Base-by-base conservation (phyloP, 1,284 basidiomycete species). In the Sporisorium iseilematis-ciliati region DNA sequence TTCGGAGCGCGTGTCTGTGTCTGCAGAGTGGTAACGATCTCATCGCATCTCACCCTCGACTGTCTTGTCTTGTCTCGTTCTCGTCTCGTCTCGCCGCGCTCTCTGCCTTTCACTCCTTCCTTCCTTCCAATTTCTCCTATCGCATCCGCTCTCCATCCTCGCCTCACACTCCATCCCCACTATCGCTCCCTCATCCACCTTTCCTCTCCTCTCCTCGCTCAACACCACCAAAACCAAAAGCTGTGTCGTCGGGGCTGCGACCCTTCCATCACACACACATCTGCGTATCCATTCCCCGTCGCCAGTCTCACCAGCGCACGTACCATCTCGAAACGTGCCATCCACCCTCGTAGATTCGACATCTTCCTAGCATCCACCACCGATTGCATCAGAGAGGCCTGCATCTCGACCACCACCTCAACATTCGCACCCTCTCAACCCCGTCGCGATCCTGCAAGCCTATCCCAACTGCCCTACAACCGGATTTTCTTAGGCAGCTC, bases 321-420 rank as follows among this genome's bases (percentile, higher is more conserved):
- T 21, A 49, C 35, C 45, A 25, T 33, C 26, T 26, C 6, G 25
- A 20, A 18, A 25, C 56, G 43, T 45, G 38, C 51, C 63, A 65
- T 59, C 53, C 53, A 63, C 59, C 51, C 20, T n/a, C 38, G 12
- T 31, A 40, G 21, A 25, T 51, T 51, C 50, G 50, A 38, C 33
- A 31, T 31, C 48, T 49, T 11, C n/a, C 20, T n/a, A 49, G 14
- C 18, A n/a, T 20, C 25, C 1, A 16, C 18, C 26, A 16, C 7
- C n/a, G 25, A 20, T 49, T n/a, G 29, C 48, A 49, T 49, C 48
- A 16, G 10, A 38, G 35, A 33, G 33, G 33, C 33, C 12, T 31
- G 18, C 11, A 31, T 18, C 16, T 16, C 29, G 26, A 16, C 26
- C 11, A 48, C 11, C 7, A n/a, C 10, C 11, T 8, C 33, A 8